Evolutionary conservation across 208 protist genomes (phyloP), one percentile per base, ranked within the genome.

Genomic region (Tritrichomonas musculus): DNA sequence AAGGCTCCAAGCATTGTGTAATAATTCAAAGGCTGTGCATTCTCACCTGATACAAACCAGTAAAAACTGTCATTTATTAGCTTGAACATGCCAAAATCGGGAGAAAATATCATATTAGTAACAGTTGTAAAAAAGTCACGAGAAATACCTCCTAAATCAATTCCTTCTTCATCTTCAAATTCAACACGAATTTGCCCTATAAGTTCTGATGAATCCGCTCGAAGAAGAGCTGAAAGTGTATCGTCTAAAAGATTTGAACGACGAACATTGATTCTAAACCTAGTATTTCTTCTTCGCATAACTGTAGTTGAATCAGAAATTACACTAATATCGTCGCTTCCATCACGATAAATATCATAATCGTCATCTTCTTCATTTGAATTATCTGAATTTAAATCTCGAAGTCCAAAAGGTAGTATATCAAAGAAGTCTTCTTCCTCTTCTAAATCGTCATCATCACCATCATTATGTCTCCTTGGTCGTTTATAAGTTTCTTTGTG

Each of bases 101-200:
- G 94, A 92, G 98, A 96, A 55, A 99, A 98, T 50, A 99, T 94
- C 92, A 98, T 94, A 22, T 94, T 47, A 30, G 97, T 92, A 30
- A 98, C 92, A 0, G 99, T 95, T 94, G 98, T 97, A 94, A 99
- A 99, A 92, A 99, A 98, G 93, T 99, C 98, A 93, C 98, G 98
- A 92, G 95, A 94, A 27, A 99, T 94, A 33, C 98, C 98, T 20
- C 98, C 98, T 92, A 97, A 96, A 94, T 99, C 98, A 44, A 98
- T 95, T 77, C 97, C 98, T 88, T 98, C 97, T 92, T 98, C 97
- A 25, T 96, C 96, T 11, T 95, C 92, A 94, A 98, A 98, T 44
- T 95, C 93, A 25, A 98, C 96, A 53, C 96, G 96, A 14, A 98
- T 92, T 92, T 94, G 95, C 93, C 97, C 97, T 94, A 96, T 97